Percentiles rank a stretch among this genome's conserved stretches.
Conservation (phyloP, 176 grass and related monocot genomes). For the Puccinellia tenuiflora region DNA sequence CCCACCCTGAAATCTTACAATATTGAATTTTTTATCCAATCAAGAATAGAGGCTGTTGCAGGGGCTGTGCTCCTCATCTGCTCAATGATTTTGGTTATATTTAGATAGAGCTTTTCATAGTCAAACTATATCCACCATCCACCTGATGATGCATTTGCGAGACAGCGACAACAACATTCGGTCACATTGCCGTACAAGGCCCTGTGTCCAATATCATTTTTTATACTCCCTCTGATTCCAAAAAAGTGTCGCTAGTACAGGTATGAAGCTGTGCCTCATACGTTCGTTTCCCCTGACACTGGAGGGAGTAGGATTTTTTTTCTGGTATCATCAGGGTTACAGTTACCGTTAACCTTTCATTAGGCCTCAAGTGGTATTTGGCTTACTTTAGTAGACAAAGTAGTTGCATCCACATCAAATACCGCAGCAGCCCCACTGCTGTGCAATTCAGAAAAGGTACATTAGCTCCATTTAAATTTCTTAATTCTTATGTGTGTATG, state of each 20-base stretch:
- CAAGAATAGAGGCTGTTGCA: background rate
- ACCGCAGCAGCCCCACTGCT: background rate
- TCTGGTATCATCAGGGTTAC: background rate
- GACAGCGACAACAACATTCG: background rate
- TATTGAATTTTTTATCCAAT: background rate
- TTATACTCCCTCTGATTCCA: no score
- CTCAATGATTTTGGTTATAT: background rate
- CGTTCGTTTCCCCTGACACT: no score
- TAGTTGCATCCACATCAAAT: background rate
- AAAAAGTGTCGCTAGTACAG: no score
- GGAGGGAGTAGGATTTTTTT: background rate
- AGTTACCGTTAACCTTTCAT: background rate
- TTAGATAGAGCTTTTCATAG: background rate
- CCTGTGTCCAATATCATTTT: background rate
- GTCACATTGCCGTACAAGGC: background rate
- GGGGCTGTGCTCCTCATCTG: background rate
- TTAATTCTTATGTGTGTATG: background rate
- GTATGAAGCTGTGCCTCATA: no score
- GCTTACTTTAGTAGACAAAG: slow-evolving; percentile 16
- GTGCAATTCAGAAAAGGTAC: background rate
- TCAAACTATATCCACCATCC: background rate
- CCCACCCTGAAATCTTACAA: background rate
- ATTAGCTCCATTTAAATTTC: background rate
- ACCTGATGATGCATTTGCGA: background rate
- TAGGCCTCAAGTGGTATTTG: background rate